These are phyloP conservation scores for Huntiella abstrusa DNA, from an alignment of 2,329 filamentous ascomycete genomes.

Conservation along the genomic window DNA sequence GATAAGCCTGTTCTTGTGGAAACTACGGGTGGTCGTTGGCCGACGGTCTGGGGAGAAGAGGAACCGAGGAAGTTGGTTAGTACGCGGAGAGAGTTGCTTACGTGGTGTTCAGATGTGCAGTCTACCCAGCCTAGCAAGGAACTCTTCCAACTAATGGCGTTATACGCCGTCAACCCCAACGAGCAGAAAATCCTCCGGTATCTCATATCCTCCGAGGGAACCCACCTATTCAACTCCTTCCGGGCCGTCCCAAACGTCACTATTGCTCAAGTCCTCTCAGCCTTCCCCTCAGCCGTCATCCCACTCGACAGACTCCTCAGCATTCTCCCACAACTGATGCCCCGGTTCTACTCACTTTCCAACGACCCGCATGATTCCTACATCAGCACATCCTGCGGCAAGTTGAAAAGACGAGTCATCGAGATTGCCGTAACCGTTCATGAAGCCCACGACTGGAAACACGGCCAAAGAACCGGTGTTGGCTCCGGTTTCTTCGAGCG, in stretches of 20 bases:
- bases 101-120: conserved; percentile 89
- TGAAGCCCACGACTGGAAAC: conserved; percentile 62
- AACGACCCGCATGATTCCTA: conserved; percentile 77
- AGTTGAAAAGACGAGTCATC: conserved; percentile 58
- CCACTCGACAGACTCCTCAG: conserved; percentile 68
- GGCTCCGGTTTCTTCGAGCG: conserved; percentile 89
- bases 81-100: conserved; percentile 77
- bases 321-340: conserved; percentile 75
- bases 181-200: conserved; percentile 81
- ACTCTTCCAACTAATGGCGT: conserved; percentile 67
- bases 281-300: conserved; percentile 82
- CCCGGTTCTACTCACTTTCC: conserved; percentile 92
- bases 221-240: conserved; percentile 84
- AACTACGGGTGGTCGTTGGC: conserved; percentile 72
- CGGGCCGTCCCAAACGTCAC: conserved; percentile 77
- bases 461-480: conserved; percentile 57
- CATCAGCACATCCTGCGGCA: conserved; percentile 32
- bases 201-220: conserved; percentile 75
- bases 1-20: conserved; percentile 66
- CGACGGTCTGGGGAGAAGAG: conserved; percentile 94
- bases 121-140: conserved; percentile 81
- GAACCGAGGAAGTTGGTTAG: conserved; percentile 69
- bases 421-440: conserved; percentile 97
- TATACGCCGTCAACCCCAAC: conserved; percentile 58
- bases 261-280: conserved; percentile 66